Evolutionary conservation across 495 filamentous ascomycete species (phyloP), one percentile per base, ranked within the genome.

Genomic region (Talaromyces wortmannii): DNA sequence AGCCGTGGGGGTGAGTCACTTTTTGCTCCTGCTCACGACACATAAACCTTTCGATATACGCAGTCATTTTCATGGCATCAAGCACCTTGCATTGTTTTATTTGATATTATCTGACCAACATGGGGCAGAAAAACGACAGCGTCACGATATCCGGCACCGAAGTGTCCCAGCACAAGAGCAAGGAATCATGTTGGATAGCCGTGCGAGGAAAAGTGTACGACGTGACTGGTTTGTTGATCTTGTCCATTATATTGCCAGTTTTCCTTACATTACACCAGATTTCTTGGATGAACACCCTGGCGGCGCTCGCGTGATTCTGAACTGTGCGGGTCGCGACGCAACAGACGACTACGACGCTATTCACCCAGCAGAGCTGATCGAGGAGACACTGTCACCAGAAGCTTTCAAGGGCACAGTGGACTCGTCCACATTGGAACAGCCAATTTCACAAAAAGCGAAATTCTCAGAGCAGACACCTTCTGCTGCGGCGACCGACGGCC

Each of bases 311-410:
- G 88, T 92, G 57, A 91, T 95, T 57, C 76, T 95, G 53, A 89
- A 89, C 63, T 89, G 89, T 71, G 90, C 90, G 5, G 90, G 90
- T 42, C 90, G 86, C 71, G 90, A 95, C 73, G 90, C 89, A 6
- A 92, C 90, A 4, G 84, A 85, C 53, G 89, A 85, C 64, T 95
- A 87, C 67, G 88, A 90, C 40, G 86, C 88, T 1, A 87, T 92
- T 56, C 90, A 95, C 63, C 82, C 89, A 16, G 80, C 83, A 8
- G 87, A 92, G 4, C 17, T 66, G 0, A 42, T 74, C 5, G 48
- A 45, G 2, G 58, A 69, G 31, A 57, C 60, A 1, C 56, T 72
- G 2, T 65, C 66, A 0, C 11, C 57, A 12, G 54, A 50, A 16
- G 55, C 64, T 2, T 48, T 64, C 5, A 45, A 51, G 40, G 69